Percentiles rank a stretch among this genome's conserved stretches.
Evolutionary conservation across 495 filamentous ascomycete genomes (phyloP).

Genomic region (Pseudoneurospora amorphoporcata): DNA sequence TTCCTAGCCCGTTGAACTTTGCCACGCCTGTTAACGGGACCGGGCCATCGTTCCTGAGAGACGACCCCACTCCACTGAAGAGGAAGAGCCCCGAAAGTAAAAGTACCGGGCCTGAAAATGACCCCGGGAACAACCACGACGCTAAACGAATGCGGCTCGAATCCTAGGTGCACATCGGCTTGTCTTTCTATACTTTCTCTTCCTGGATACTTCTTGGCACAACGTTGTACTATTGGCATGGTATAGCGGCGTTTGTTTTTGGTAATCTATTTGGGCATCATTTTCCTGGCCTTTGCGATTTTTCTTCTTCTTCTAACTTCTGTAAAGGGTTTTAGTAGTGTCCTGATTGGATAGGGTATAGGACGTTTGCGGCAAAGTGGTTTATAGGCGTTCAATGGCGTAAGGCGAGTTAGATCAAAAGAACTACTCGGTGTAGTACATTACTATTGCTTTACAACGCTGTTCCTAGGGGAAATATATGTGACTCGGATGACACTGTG

Average conservation of each 20-base stretch:
- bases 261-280: neutral
- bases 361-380: neutral
- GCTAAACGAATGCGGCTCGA: neutral
- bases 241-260: neutral
- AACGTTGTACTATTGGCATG: neutral
- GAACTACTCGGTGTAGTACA: neutral
- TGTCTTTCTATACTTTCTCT: neutral
- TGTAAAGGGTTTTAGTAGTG: neutral
- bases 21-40: constrained; percentile 70
- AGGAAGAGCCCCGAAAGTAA: constrained; percentile 39
- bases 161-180: neutral
- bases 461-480: neutral
- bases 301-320: neutral
- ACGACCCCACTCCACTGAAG: constrained; percentile 33
- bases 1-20: constrained; percentile 86
- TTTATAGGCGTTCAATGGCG: neutral
- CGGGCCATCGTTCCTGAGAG: constrained; percentile 57
- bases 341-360: neutral
- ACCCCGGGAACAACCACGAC: neutral
- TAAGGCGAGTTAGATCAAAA: neutral
- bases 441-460: neutral
- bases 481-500: neutral
- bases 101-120: constrained; percentile 22
- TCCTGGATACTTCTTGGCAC: neutral
- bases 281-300: neutral